Evolutionary conservation across 2,329 filamentous ascomycete genomes (phyloP).

Genomic region (Calonectria pauciramosa): DNA sequence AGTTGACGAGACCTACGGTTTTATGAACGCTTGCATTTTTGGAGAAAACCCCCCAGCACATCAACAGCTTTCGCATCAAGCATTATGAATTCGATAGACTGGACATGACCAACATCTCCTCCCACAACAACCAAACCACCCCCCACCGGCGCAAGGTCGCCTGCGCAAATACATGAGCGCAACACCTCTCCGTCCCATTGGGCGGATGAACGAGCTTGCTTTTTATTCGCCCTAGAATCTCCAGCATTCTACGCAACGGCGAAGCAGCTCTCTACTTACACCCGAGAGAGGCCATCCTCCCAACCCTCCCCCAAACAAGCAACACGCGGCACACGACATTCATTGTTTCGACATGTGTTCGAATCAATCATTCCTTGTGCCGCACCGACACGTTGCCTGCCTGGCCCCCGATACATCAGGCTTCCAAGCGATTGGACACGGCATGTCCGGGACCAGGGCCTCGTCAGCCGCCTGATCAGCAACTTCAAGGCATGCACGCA

Average conservation of each 20-base stretch:
- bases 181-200: conserved; percentile 17
- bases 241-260: neutral
- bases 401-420: neutral
- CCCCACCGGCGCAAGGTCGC: conserved; percentile 31
- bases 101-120: conserved; percentile 23
- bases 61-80: conserved; percentile 20
- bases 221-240: neutral
- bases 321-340: neutral
- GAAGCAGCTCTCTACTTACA: neutral
- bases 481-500: conserved; percentile 28
- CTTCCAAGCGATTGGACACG: conserved; percentile 36
- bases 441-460: conserved; percentile 40
- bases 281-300: conserved; percentile 1
- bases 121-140: conserved; percentile 27
- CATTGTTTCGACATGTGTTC: conserved; percentile 4
- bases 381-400: conserved; percentile 18
- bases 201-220: conserved; percentile 20
- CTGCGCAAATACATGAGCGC: conserved; percentile 31
- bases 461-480: conserved; percentile 45
- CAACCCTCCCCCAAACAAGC: neutral
- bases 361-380: conserved; percentile 1
- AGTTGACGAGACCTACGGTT: conserved; percentile 25
- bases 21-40: conserved; percentile 17
- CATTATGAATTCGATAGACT: conserved; percentile 27
- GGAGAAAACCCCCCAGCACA: conserved; percentile 16